Evolutionary conservation across 192 early-diverging fungal genomes (phyloP).

Genomic region (Coemansia sp.): DNA sequence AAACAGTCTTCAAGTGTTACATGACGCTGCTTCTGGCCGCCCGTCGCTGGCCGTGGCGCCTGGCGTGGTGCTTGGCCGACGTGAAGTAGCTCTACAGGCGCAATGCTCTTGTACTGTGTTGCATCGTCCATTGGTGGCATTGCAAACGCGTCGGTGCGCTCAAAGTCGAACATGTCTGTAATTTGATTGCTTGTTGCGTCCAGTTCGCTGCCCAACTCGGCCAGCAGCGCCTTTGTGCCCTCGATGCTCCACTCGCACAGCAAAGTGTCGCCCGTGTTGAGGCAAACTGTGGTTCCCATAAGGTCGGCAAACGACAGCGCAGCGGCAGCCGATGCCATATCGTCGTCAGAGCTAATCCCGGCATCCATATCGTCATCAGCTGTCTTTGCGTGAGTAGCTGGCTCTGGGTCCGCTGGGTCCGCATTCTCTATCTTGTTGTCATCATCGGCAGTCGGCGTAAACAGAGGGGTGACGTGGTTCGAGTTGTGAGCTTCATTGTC

Average conservation of each 20-base stretch:
- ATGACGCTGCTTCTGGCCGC: constrained; percentile 8
- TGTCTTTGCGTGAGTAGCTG: neutral
- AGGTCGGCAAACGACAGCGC: constrained; percentile 32
- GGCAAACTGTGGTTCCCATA: constrained; percentile 14
- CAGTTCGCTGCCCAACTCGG: constrained; percentile 13
- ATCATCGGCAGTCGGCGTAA: neutral
- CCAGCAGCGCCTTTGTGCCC: constrained; percentile 23
- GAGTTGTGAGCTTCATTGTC: constrained; percentile 22
- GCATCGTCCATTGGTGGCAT: constrained; percentile 47
- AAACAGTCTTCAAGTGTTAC: constrained; percentile 70
- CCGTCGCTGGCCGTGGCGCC: constrained; percentile 4
- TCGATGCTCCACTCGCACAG: constrained; percentile 46
- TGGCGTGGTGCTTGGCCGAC: constrained; percentile 13
- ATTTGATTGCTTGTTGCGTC: neutral
- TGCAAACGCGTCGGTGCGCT: constrained; percentile 23
- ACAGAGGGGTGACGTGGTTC: neutral
- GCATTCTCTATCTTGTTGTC: neutral
- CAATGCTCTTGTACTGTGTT: constrained; percentile 23
- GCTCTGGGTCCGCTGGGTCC: neutral
- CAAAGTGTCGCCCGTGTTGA: constrained; percentile 48
- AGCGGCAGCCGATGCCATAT: constrained; percentile 33
- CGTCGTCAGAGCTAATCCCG: constrained; percentile 19
- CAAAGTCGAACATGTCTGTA: constrained; percentile 35
- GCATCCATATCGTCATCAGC: neutral
- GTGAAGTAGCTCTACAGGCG: constrained; percentile 3